Conservation (phyloP, 192 early-diverging fungal species). For the Coemansia aciculifera region DNA sequence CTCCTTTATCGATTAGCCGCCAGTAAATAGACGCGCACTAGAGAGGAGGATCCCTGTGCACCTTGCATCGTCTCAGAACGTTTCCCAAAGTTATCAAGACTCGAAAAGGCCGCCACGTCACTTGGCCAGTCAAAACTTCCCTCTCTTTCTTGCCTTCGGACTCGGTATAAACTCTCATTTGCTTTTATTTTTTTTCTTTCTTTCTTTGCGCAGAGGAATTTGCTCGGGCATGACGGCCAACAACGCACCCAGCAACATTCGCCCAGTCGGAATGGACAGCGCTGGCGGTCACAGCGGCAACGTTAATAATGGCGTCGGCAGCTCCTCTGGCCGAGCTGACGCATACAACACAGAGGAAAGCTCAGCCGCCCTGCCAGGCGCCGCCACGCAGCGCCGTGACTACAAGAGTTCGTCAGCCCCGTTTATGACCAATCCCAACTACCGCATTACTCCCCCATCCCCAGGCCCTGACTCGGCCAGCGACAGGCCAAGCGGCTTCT, state of each 20-base stretch:
- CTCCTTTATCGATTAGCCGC: neutral
- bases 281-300: neutral
- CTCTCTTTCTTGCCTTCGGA: neutral
- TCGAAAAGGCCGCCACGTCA: neutral
- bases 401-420: slow-evolving; percentile 25
- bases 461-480: slow-evolving; percentile 7
- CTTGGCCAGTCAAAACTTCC: neutral
- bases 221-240: slow-evolving; percentile 19
- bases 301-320: neutral
- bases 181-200: slow-evolving; percentile 6
- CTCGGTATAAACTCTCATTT: neutral
- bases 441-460: slow-evolving; percentile 40
- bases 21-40: neutral
- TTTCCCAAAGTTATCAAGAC: neutral
- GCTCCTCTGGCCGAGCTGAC: neutral
- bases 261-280: slow-evolving; percentile 26
- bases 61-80: slow-evolving; percentile 5
- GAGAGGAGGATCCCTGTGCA: neutral
- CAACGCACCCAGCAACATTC: slow-evolving; percentile 6
- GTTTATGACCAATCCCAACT: slow-evolving; percentile 52
- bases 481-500: neutral
- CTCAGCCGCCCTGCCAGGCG: slow-evolving; percentile 7
- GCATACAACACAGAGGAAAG: slow-evolving; percentile 1
- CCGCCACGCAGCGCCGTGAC: neutral
- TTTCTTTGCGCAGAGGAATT: neutral